A percentile compares a stretch with the other conserved stretches of the same genome.
Evolutionary conservation across 768 basidiomycete genomes (phyloP).

Genomic region (Suillus tomentosus): DNA sequence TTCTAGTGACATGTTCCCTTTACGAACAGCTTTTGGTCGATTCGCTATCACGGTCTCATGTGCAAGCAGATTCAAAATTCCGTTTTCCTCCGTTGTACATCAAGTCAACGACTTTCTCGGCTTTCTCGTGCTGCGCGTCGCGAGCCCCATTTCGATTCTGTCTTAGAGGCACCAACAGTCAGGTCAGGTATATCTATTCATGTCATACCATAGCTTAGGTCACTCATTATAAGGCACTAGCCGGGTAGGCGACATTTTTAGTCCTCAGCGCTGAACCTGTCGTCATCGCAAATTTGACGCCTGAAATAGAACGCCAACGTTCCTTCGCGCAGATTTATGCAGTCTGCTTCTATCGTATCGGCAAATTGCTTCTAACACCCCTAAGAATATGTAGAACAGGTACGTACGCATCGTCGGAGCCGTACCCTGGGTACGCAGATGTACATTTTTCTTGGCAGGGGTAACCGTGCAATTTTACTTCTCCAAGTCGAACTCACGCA

Average conservation of each 20-base stretch:
- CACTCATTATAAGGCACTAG: too few species aligned
- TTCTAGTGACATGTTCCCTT: neutral
- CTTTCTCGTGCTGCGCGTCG: neutral
- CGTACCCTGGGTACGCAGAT: neutral
- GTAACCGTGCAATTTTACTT: too few species aligned
- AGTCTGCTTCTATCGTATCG: neutral
- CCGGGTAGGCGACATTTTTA: neutral
- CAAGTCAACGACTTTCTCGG: neutral
- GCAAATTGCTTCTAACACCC: neutral
- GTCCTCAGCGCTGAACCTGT: neutral
- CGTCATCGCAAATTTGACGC: neutral
- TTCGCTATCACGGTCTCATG: neutral
- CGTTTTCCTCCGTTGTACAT: neutral
- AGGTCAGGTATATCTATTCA: neutral
- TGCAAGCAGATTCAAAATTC: neutral
- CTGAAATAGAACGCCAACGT: neutral
- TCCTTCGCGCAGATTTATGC: neutral
- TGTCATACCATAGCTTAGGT: neutral
- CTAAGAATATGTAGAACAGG: neutral
- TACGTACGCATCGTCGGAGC: neutral
- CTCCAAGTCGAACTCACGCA: neutral
- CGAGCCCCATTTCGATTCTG: neutral
- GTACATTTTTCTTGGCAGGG: too few species aligned
- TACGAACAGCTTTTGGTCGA: neutral
- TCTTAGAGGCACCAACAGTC: neutral